Percentiles rank a stretch among this genome's conserved stretches.
These are phyloP conservation scores for Dryas drummondii DNA, from an alignment of 306 rosid genomes.

Conservation along the genomic window DNA sequence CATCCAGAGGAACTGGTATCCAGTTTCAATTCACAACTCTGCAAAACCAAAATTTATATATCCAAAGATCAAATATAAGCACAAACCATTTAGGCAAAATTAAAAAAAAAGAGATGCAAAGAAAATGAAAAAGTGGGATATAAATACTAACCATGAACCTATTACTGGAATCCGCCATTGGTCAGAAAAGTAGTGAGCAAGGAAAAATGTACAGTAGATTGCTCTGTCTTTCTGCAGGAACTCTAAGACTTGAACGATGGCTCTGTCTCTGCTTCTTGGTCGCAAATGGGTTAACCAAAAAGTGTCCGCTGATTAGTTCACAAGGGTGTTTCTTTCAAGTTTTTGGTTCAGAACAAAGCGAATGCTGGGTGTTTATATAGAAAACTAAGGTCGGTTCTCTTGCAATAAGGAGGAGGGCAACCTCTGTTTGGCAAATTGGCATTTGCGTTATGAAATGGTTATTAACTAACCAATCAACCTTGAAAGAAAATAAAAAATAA, in stretches of 20 bases:
- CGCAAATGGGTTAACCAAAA: not conserved
- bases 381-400: not conserved
- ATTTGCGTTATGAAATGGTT: too few relatives aligned
- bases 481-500: too few relatives aligned
- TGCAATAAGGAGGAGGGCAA: not conserved
- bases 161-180: not conserved
- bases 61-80: not conserved
- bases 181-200: not conserved
- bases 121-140: not conserved
- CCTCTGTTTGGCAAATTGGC: too few relatives aligned
- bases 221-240: too few relatives aligned
- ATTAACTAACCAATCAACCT: too few relatives aligned
- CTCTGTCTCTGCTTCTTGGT: not conserved
- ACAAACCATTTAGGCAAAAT: too few relatives aligned
- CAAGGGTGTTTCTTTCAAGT: not conserved
- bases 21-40: slow-evolving; percentile 29
- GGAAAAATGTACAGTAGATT: not conserved
- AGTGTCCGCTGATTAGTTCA: not conserved
- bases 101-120: not conserved
- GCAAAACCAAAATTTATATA: not conserved
- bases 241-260: too few relatives aligned
- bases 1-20: slow-evolving; percentile 25
- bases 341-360: not conserved
- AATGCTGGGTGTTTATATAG: not conserved
- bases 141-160: not conserved